phyloP scores from a whole-genome alignment of 345 rosid genomes.

The Linum usitatissimum region DNA sequence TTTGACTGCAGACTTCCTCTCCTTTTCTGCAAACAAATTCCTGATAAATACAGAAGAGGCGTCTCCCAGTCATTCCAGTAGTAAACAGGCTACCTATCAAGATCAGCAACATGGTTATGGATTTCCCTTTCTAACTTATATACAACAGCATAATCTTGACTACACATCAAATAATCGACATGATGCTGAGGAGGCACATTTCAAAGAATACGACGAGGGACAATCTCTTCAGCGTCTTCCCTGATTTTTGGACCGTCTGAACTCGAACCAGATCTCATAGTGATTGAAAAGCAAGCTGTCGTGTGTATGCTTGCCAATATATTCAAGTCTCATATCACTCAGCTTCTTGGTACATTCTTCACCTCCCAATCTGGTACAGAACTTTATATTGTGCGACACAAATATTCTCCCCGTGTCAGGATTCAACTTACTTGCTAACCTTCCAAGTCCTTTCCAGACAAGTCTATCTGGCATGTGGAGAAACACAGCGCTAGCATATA shows the following conservation, averaged over 20 bases:
- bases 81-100: not conserved
- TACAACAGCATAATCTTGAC: not conserved
- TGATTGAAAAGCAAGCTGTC: slow-evolving; percentile 92
- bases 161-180: not conserved
- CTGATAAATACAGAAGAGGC: not conserved
- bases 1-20: not conserved
- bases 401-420: slow-evolving; percentile 78
- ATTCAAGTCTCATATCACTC: slow-evolving; percentile 60
- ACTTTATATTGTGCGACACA: slow-evolving; percentile 87
- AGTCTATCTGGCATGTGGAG: slow-evolving; percentile 96
- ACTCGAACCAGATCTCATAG: slow-evolving; percentile 90
- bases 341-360: slow-evolving; percentile 70
- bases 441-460: slow-evolving; percentile 86
- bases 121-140: not conserved
- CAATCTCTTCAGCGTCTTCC: not conserved
- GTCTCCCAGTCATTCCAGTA: not conserved
- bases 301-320: slow-evolving; percentile 62
- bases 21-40: not conserved
- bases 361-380: slow-evolving; percentile 71
- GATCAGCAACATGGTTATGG: not conserved
- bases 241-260: slow-evolving; percentile 46
- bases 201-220: not conserved
- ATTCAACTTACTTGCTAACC: slow-evolving; percentile 53
- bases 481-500: slow-evolving; percentile 94
- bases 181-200: not conserved